phyloP scores from a whole-genome alignment of 805 yeast species.

The Candida krabiensis region DNA sequence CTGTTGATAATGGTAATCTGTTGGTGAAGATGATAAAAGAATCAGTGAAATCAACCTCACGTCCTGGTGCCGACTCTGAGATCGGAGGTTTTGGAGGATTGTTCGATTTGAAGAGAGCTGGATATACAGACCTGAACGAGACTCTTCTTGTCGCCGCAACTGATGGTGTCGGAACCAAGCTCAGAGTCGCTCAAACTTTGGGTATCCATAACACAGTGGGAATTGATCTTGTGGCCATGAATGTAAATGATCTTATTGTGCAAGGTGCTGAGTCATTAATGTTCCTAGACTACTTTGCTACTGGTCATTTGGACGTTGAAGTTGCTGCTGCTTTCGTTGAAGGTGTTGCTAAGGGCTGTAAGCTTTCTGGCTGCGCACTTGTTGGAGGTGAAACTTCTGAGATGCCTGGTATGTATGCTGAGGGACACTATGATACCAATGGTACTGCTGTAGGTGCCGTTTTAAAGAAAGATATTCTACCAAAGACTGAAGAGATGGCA shows the following conservation, averaged over 20 bases:
- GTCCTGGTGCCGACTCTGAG: constrained; percentile 96
- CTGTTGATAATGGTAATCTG: constrained; percentile 92
- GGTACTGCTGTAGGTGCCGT: constrained; percentile 99
- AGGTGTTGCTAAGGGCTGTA: constrained; percentile 97
- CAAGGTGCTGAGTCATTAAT: constrained; percentile 99
- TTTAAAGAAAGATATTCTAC: constrained; percentile 68
- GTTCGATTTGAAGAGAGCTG: constrained; percentile 86
- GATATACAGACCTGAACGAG: constrained; percentile 69
- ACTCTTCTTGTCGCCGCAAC: constrained; percentile 95
- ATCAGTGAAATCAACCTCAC: constrained; percentile 85
- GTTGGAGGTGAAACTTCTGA: constrained; percentile 99
- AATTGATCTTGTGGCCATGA: constrained; percentile 98
- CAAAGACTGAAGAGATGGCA: constrained; percentile 64
- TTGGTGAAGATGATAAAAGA: constrained; percentile 89
- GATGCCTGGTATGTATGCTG: constrained; percentile 98
- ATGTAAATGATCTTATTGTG: constrained; percentile 94
- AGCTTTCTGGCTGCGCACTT: constrained; percentile 91
- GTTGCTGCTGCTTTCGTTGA: constrained; percentile 85
- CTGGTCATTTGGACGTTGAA: constrained; percentile 82
- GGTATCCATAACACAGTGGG: constrained; percentile 96
- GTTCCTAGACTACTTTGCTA: constrained; percentile 95
- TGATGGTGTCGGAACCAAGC: constrained; percentile 98
- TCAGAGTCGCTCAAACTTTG: constrained; percentile 89
- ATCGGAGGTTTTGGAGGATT: constrained; percentile 99
- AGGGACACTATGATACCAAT: constrained; percentile 95